A percentile compares a stretch with the other conserved stretches of the same genome.
Evolutionary conservation across 2,329 filamentous ascomycete genomes (phyloP).

Genomic region (Sclerotinia nivalis): DNA sequence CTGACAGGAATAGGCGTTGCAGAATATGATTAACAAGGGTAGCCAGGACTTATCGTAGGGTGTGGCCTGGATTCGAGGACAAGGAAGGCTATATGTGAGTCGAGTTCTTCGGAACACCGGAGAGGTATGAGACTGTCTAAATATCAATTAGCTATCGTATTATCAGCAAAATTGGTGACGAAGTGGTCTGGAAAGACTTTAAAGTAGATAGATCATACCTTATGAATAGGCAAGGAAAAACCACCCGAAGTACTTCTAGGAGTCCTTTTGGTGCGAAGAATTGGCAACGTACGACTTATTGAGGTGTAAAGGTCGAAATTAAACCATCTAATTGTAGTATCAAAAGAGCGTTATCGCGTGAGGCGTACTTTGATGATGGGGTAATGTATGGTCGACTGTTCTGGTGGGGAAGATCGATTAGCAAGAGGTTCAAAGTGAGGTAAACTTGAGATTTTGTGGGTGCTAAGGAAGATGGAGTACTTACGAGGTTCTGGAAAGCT

Average conservation of each 20-base stretch:
- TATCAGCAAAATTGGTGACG: neutral
- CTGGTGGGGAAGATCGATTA: neutral
- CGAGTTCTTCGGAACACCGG: no score
- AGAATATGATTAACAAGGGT: neutral
- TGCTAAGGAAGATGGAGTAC: neutral
- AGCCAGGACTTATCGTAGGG: neutral
- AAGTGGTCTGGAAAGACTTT: neutral
- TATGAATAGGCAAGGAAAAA: neutral
- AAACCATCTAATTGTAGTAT: neutral
- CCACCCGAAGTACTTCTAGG: neutral
- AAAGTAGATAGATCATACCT: neutral
- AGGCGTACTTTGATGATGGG: no score
- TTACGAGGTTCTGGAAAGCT: neutral
- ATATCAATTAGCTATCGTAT: neutral
- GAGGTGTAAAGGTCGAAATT: neutral
- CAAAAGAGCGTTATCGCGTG: neutral
- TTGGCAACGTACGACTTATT: neutral
- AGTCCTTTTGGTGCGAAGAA: neutral
- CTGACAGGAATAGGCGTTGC: neutral
- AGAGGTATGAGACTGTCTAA: neutral
- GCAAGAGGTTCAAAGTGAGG: neutral
- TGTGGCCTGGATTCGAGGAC: neutral
- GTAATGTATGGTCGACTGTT: neutral
- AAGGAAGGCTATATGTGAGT: neutral
- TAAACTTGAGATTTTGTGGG: neutral